Conservation (phyloP, 495 filamentous ascomycete species). For the Aspergillus egyptiacus region DNA sequence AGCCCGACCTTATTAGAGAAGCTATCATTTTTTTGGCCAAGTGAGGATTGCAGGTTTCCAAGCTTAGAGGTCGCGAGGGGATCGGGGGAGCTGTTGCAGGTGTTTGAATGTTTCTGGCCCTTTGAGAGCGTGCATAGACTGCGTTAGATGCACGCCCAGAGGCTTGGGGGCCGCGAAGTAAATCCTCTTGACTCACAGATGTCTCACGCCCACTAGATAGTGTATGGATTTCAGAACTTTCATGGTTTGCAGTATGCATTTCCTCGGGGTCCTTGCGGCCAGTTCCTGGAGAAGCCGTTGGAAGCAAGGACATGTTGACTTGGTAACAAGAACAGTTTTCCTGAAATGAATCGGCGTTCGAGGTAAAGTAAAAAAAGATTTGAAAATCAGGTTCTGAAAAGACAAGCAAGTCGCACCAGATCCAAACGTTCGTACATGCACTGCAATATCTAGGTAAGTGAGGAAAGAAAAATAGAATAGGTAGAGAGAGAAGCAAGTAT, state of each 20-base stretch:
- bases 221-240: conserved; percentile 13
- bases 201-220: conserved; percentile 21
- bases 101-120: conserved; percentile 26
- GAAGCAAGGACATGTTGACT: conserved; percentile 27
- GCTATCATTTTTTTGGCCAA: conserved; percentile 17
- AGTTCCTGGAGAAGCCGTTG: conserved; percentile 20
- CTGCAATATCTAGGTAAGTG: conserved; percentile 23
- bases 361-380: conserved; percentile 9
- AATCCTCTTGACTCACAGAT: conserved; percentile 23
- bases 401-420: conserved; percentile 19
- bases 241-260: conserved; percentile 14
- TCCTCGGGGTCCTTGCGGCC: conserved; percentile 22
- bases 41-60: conserved; percentile 28
- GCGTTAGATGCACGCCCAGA: neutral
- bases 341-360: neutral
- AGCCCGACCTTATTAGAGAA: conserved; percentile 35
- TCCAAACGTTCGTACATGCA: conserved; percentile 27
- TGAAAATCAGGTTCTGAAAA: conserved; percentile 6
- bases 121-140: conserved; percentile 8
- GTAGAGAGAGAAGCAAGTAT: neutral
- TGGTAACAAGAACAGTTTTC: conserved; percentile 1
- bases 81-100: conserved; percentile 27
- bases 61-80: conserved; percentile 36
- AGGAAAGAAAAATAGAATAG: conserved; percentile 9
- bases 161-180: neutral